Evolutionary conservation across 1,284 basidiomycete genomes (phyloP).

Genomic region (Vanrija sp.): DNA sequence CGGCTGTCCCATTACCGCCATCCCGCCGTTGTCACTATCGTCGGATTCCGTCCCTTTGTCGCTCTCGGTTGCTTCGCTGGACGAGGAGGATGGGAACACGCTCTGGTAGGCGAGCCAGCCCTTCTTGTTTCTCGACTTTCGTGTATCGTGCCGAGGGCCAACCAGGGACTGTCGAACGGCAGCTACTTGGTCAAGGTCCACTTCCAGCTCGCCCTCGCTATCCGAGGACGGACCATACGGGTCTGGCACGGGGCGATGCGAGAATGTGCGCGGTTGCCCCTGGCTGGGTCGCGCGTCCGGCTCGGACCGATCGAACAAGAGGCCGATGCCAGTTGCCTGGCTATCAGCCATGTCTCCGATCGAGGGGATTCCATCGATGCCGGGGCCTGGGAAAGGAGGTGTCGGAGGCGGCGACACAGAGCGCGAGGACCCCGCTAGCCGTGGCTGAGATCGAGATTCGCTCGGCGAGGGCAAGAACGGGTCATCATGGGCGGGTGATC

Average conservation of each 20-base stretch:
- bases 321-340: constrained; percentile 22
- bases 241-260: constrained; percentile 25
- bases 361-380: constrained; percentile 38
- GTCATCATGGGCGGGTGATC: constrained; percentile 34
- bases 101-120: constrained; percentile 51
- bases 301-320: constrained; percentile 27
- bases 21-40: constrained; percentile 25
- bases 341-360: constrained; percentile 24
- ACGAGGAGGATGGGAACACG: constrained; percentile 44
- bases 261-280: neutral
- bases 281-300: neutral
- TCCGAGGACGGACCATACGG: constrained; percentile 40
- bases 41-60: constrained; percentile 37
- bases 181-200: constrained; percentile 34
- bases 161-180: constrained; percentile 29
- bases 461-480: constrained; percentile 42
- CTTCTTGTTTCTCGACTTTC: constrained; percentile 21
- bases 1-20: constrained; percentile 28
- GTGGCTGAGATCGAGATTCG: constrained; percentile 28
- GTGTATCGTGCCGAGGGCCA: neutral
- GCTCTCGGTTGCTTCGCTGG: constrained; percentile 29
- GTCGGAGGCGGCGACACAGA: constrained; percentile 29
- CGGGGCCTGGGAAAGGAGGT: constrained; percentile 40
- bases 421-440: constrained; percentile 26
- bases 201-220: constrained; percentile 30